phyloP scores from a whole-genome alignment of 2,329 filamentous ascomycete genomes.

The Colletotrichum sublineola region DNA sequence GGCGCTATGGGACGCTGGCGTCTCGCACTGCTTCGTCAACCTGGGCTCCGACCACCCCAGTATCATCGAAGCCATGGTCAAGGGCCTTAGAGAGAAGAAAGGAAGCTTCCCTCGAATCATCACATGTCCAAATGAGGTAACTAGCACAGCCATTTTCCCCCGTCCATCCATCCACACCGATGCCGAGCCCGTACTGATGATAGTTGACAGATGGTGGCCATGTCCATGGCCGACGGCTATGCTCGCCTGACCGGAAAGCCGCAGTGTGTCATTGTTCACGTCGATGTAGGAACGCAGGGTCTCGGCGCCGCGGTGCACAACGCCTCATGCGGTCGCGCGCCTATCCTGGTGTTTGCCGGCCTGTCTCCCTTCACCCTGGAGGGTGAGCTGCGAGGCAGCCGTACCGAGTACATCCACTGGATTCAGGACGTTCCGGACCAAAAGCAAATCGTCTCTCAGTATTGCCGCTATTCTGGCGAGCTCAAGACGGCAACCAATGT shows the following conservation, averaged over 20 bases:
- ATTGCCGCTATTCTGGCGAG: slow-evolving; percentile 82
- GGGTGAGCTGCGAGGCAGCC: slow-evolving; percentile 76
- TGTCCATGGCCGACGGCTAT: slow-evolving; percentile 83
- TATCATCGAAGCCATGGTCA: slow-evolving; percentile 81
- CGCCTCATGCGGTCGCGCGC: slow-evolving; percentile 76
- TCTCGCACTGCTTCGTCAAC: slow-evolving; percentile 73
- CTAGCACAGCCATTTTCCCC: not conserved
- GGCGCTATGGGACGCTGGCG: slow-evolving; percentile 78
- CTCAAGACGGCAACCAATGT: slow-evolving; percentile 84
- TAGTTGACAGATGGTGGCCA: slow-evolving; percentile 74
- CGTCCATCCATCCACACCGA: not conserved
- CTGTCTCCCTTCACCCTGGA: slow-evolving; percentile 79
- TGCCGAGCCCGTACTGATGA: not conserved
- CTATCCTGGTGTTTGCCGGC: slow-evolving; percentile 80
- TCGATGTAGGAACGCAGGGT: slow-evolving; percentile 81
- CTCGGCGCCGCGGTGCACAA: slow-evolving; percentile 81
- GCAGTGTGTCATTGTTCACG: slow-evolving; percentile 80
- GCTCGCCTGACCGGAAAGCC: slow-evolving; percentile 76
- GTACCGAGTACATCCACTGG: slow-evolving; percentile 84
- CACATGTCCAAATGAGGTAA: slow-evolving; percentile 81
- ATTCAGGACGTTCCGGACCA: slow-evolving; percentile 83
- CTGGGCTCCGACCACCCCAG: slow-evolving; percentile 75
- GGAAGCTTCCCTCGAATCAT: slow-evolving; percentile 75
- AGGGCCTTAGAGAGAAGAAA: slow-evolving; percentile 74
- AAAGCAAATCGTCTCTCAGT: slow-evolving; percentile 80